A percentile compares a stretch with the other conserved stretches of the same genome.
Conservation (phyloP, 2,329 filamentous ascomycete genomes). For the Microsporum canis region DNA sequence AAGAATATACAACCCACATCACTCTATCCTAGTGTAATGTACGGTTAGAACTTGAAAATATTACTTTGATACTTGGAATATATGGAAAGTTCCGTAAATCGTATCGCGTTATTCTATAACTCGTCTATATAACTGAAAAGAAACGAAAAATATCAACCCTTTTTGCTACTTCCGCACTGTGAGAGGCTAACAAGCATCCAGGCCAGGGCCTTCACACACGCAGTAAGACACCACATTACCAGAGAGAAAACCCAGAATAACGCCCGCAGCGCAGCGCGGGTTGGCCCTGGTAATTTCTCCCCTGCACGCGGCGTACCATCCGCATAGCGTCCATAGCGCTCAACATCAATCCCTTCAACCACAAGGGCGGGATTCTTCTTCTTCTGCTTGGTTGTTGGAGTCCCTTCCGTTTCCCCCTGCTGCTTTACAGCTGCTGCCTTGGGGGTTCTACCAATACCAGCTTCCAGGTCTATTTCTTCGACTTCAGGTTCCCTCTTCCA, state of each 20-base stretch:
- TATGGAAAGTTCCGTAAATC: not conserved
- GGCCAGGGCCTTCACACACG: constrained; percentile 30
- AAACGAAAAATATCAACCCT: constrained; percentile 22
- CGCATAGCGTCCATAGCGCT: constrained; percentile 34
- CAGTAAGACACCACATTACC: constrained; percentile 28
- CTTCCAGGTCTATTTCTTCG: constrained; percentile 14
- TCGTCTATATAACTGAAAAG: not conserved
- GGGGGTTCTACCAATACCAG: constrained; percentile 8
- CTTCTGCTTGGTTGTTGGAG: constrained; percentile 1
- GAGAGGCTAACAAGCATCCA: constrained; percentile 33
- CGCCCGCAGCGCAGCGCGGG: constrained; percentile 25
- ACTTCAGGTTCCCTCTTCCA: constrained; percentile 9
- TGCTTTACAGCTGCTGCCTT: constrained; percentile 8
- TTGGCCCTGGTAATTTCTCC: constrained; percentile 30
- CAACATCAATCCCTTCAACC: constrained; percentile 36
- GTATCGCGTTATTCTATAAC: not conserved
- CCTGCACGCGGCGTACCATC: constrained; percentile 27
- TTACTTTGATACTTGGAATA: not conserved
- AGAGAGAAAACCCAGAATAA: constrained; percentile 31
- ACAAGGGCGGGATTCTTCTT: constrained; percentile 24
- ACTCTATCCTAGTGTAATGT: not conserved
- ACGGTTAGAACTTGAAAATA: not conserved
- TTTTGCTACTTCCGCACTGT: constrained; percentile 32
- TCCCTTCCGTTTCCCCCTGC: not conserved
- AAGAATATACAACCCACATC: not conserved